A percentile compares a stretch with the other conserved stretches of the same genome.
Evolutionary conservation across 2,329 filamentous ascomycete species (phyloP).

Genomic region (Diaporthe vaccinii): DNA sequence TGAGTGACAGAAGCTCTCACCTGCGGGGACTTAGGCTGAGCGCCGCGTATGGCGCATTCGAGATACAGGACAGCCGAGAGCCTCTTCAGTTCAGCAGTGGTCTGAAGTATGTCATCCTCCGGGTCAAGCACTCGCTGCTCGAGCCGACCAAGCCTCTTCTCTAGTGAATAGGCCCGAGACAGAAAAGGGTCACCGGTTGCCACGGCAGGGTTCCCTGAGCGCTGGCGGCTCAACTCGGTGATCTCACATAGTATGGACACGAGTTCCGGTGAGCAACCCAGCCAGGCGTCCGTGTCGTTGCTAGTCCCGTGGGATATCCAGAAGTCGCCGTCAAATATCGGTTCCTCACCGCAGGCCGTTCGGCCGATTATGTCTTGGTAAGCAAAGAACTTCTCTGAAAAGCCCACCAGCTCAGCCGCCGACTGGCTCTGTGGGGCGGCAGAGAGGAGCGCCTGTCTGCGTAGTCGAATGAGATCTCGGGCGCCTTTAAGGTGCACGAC

Average conservation of each 20-base stretch:
- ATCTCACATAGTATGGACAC: slow-evolving; percentile 61
- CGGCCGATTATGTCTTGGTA: slow-evolving; percentile 66
- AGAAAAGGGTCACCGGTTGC: slow-evolving; percentile 50
- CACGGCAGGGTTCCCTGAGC: slow-evolving; percentile 48
- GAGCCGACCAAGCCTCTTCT: slow-evolving; percentile 48
- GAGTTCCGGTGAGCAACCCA: slow-evolving; percentile 62
- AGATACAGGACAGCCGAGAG: slow-evolving; percentile 60
- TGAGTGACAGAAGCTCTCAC: slow-evolving; percentile 47
- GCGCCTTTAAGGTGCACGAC: slow-evolving; percentile 62
- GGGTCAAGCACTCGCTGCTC: slow-evolving; percentile 40
- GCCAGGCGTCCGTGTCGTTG: slow-evolving; percentile 59
- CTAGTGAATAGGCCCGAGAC: slow-evolving; percentile 49
- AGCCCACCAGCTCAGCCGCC: slow-evolving; percentile 47
- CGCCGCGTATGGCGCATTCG: slow-evolving; percentile 59
- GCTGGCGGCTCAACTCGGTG: slow-evolving; percentile 58
- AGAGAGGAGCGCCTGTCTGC: slow-evolving; percentile 45
- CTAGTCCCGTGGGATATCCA: slow-evolving; percentile 49
- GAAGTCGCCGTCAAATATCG: slow-evolving; percentile 61
- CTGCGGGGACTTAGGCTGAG: slow-evolving; percentile 54
- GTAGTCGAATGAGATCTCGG: slow-evolving; percentile 58
- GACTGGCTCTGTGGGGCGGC: not conserved
- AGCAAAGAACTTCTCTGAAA: slow-evolving; percentile 62
- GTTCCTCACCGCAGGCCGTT: slow-evolving; percentile 62
- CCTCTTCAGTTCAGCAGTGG: slow-evolving; percentile 57
- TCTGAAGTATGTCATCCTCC: slow-evolving; percentile 50